Evolutionary conservation across 2,329 filamentous ascomycete genomes (phyloP), one percentile per base, ranked within the genome.

Genomic region (Alternaria viburni): DNA sequence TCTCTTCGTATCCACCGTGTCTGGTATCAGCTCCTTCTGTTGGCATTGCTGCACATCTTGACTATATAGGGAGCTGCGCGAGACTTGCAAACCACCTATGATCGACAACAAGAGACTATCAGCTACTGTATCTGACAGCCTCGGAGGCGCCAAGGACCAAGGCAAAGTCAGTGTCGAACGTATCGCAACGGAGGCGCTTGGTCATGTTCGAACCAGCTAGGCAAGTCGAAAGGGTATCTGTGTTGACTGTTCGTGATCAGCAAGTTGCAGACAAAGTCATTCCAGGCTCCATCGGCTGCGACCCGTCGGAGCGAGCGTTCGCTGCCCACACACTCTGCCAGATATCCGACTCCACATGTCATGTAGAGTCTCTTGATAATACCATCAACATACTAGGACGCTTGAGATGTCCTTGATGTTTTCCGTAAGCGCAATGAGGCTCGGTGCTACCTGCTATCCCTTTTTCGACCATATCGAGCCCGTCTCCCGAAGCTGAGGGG

Each of bases 281-380:
- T 55, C 79, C 81, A 12, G 81, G 76, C 62, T 83, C 81, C 3
- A 68, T 59, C 26, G 82, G 65, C 28, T 71, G 74, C 13, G 74
- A 69, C 8, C 69, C 72, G 32, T 77, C 68, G 57, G 78, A 81
- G 12, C 70, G 65, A 6, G 76, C 81, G 1, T 77, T 71, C 10
- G 80, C 69, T 55, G 81, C 78, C 81, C 81, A 83, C 11, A 78
- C 71, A 58, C 82, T 81, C 62, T 83, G 80, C 81, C 81, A 82
- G 5, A 79, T 80, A 36, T 79, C 72, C n/a, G 83, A 66, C 21
- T 69, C 62, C 7, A 82, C 69, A 56, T 82, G 79, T 30, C 67
- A 15, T 10, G 21, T 19, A 19, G 26, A 50, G 6, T 49, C 44
- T 21, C 50, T 23, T 11, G 47, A 41, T 13, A 15, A 23, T 19